Conservation (phyloP, 1,284 basidiomycete species). For the Puccinia novopanici region DNA sequence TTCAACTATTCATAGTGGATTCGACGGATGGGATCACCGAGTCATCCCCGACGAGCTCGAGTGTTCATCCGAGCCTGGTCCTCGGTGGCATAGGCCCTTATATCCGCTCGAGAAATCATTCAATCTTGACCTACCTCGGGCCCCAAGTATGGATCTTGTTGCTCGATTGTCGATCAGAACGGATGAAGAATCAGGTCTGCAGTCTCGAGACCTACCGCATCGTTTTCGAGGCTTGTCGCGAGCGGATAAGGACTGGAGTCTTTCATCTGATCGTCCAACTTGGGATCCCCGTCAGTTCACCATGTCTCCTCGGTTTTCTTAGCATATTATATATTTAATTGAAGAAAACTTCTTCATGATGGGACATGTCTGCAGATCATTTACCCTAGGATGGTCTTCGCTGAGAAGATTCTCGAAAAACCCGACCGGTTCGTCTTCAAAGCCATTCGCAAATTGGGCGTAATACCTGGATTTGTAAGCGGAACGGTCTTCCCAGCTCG, state of each 20-base stretch:
- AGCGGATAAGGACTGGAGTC: slow-evolving; percentile 54
- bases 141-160: slow-evolving; percentile 65
- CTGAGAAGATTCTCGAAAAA: slow-evolving; percentile 60
- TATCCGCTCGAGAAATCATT: slow-evolving; percentile 77
- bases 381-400: slow-evolving; percentile 88
- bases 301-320: background rate
- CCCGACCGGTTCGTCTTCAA: slow-evolving; percentile 31
- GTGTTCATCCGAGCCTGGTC: slow-evolving; percentile 60
- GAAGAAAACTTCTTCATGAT: background rate
- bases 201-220: slow-evolving; percentile 71
- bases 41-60: slow-evolving; percentile 59
- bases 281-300: slow-evolving; percentile 58
- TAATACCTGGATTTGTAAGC: slow-evolving; percentile 50
- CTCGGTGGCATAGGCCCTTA: slow-evolving; percentile 76
- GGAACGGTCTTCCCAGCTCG: background rate
- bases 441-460: slow-evolving; percentile 19
- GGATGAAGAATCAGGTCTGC: slow-evolving; percentile 77
- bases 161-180: slow-evolving; percentile 81
- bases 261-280: slow-evolving; percentile 58
- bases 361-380: slow-evolving; percentile 65
- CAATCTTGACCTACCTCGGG: slow-evolving; percentile 68
- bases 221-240: slow-evolving; percentile 64
- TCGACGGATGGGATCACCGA: slow-evolving; percentile 73
- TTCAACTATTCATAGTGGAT: slow-evolving; percentile 76
- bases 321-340: background rate